Conservation (phyloP, 2,329 filamentous ascomycete genomes). For the Pezicula carpinea region DNA sequence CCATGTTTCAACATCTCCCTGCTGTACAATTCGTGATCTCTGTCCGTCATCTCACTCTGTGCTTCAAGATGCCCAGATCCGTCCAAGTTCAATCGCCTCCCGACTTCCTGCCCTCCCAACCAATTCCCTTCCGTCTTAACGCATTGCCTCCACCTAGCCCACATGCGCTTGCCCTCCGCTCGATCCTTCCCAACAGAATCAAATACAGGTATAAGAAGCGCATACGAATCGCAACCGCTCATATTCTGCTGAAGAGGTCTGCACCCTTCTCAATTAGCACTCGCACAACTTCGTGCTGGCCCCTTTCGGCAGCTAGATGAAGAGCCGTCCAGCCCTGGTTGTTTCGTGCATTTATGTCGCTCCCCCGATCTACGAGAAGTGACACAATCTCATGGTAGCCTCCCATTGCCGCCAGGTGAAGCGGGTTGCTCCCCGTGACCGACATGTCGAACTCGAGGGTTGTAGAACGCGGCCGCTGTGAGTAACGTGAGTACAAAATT, state of each 20-base stretch:
- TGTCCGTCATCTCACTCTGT: too few species aligned
- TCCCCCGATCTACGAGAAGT: background rate
- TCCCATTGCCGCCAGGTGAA: conserved; percentile 4
- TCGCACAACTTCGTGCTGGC: background rate
- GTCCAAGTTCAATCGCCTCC: too few species aligned
- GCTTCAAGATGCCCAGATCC: too few species aligned
- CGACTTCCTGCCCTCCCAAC: too few species aligned
- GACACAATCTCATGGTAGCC: conserved; percentile 4
- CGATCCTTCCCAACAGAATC: background rate
- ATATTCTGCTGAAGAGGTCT: background rate
- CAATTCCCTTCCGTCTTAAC: too few species aligned
- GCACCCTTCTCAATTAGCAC: background rate
- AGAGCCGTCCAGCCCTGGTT: background rate
- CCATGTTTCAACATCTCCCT: too few species aligned
- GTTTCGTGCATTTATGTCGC: background rate
- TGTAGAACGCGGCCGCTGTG: background rate
- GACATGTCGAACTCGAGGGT: background rate
- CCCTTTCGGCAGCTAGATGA: background rate
- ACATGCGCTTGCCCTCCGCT: background rate
- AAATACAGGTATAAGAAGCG: background rate
- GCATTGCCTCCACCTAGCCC: too few species aligned
- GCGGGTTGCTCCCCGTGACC: conserved; percentile 1
- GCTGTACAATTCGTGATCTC: too few species aligned
- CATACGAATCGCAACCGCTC: background rate
- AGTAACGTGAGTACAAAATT: background rate